Evolutionary conservation across 192 early-diverging fungal species (phyloP).

Genomic region (Coemansia sp.): DNA sequence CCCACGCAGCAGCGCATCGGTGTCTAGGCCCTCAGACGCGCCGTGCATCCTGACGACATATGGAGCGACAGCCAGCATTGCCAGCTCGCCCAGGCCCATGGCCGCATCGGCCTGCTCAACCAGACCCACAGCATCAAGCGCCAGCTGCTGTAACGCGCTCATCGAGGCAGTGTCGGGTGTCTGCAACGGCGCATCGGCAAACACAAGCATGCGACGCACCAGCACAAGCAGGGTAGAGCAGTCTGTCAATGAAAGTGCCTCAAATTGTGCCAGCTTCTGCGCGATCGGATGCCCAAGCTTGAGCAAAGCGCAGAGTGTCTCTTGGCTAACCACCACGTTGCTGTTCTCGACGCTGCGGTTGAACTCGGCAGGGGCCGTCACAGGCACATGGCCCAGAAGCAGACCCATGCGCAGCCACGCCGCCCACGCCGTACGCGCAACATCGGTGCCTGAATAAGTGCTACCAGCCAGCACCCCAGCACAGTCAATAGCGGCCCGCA

Average conservation of each 20-base stretch:
- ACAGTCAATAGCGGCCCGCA: conserved; percentile 22
- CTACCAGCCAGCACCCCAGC: conserved; percentile 7
- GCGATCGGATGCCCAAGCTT: conserved; percentile 11
- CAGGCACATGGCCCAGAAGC: conserved; percentile 4
- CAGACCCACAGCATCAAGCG: conserved; percentile 56
- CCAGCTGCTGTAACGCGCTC: conserved; percentile 64
- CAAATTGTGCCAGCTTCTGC: not conserved
- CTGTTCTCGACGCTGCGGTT: conserved; percentile 10
- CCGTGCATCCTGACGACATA: conserved; percentile 1
- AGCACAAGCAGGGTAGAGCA: conserved; percentile 12
- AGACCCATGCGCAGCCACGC: conserved; percentile 27
- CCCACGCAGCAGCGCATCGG: not conserved
- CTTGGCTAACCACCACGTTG: conserved; percentile 20
- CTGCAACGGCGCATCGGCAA: conserved; percentile 20
- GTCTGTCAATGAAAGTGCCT: conserved; percentile 14
- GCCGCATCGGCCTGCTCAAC: conserved; percentile 2
- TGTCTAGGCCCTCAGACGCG: not conserved
- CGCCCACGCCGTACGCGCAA: not conserved
- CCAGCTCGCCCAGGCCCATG: conserved; percentile 22
- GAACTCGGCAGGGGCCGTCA: not conserved
- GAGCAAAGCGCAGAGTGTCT: conserved; percentile 24
- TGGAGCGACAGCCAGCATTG: conserved; percentile 25
- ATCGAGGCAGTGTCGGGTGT: conserved; percentile 55
- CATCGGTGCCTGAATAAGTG: not conserved
- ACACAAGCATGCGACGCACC: conserved; percentile 10